Evolutionary conservation across 140 eudicot genomes (phyloP).

Genomic region (Erigeron philadelphicus): DNA sequence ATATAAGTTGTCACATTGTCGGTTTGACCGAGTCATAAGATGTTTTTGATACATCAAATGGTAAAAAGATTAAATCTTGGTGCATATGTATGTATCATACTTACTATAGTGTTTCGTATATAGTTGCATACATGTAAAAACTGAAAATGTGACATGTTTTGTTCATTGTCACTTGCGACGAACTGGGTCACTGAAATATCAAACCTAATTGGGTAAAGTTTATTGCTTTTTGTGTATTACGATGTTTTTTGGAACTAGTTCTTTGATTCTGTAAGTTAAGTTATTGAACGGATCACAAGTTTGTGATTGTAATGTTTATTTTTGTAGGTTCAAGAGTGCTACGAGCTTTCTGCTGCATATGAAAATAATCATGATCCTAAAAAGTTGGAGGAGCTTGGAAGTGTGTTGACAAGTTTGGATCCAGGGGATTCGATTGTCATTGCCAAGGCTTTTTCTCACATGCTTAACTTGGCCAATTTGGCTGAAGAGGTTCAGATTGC

Average conservation of each 20-base stretch:
- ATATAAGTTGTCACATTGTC: no score
- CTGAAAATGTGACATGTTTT: no score
- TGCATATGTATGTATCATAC: no score
- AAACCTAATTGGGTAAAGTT: neutral
- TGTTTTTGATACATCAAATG: no score
- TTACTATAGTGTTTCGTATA: no score
- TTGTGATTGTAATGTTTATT: neutral
- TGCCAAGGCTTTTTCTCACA: slow-evolving; percentile 84
- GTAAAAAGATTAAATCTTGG: no score
- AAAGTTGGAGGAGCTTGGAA: slow-evolving; percentile 89
- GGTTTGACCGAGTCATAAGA: no score
- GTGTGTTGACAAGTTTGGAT: slow-evolving; percentile 74
- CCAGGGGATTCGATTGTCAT: slow-evolving; percentile 91
- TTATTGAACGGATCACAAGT: neutral
- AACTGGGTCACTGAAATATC: no score
- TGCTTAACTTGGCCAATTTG: slow-evolving; percentile 96
- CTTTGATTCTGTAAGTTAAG: neutral
- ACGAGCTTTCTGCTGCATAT: slow-evolving; percentile 94
- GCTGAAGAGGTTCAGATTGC: slow-evolving; percentile 99
- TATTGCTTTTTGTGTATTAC: neutral
- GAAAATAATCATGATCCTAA: slow-evolving; percentile 70
- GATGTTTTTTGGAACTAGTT: neutral
- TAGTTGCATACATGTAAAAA: no score
- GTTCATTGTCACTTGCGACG: no score
- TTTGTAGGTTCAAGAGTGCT: slow-evolving; percentile 87